phyloP scores from a whole-genome alignment of 306 rosid genomes.

The Prunus fruticosa region DNA sequence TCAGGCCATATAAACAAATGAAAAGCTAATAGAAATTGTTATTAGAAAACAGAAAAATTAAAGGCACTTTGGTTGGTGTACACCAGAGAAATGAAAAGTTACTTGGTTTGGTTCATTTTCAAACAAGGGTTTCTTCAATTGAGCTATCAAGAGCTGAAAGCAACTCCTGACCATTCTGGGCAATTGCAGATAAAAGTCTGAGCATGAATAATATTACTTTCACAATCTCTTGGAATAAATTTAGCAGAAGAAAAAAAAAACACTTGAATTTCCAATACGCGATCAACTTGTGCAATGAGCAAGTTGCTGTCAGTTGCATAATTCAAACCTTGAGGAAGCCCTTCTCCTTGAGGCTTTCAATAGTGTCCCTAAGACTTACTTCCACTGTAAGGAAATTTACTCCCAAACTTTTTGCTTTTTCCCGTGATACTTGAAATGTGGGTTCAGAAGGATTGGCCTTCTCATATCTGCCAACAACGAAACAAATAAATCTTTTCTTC shows the following conservation, averaged over 20 bases:
- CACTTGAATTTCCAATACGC: too few relatives aligned
- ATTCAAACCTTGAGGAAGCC: not conserved
- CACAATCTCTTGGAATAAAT: not conserved
- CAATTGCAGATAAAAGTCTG: not conserved
- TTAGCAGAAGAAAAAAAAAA: too few relatives aligned
- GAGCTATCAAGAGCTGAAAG: too few relatives aligned
- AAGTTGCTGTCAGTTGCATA: not conserved
- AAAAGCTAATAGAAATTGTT: not conserved
- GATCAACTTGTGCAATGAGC: not conserved
- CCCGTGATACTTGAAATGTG: slow-evolving; percentile 1
- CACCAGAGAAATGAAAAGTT: not conserved
- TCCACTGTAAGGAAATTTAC: slow-evolving; percentile 18
- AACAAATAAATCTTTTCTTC: not conserved
- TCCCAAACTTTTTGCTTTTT: slow-evolving; percentile 20
- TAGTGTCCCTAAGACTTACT: slow-evolving; percentile 19
- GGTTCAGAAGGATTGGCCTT: not conserved
- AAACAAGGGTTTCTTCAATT: not conserved
- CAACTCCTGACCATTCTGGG: not conserved
- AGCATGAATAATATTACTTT: not conserved
- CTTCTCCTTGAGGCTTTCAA: slow-evolving; percentile 27
- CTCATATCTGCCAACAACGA: slow-evolving; percentile 11
- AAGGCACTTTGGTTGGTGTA: not conserved
- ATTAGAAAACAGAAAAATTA: not conserved
- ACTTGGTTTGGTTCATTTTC: not conserved
- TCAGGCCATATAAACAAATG: not conserved